phyloP scores from a whole-genome alignment of 2,329 filamentous ascomycete species.

The Fusarium staphyleae region DNA sequence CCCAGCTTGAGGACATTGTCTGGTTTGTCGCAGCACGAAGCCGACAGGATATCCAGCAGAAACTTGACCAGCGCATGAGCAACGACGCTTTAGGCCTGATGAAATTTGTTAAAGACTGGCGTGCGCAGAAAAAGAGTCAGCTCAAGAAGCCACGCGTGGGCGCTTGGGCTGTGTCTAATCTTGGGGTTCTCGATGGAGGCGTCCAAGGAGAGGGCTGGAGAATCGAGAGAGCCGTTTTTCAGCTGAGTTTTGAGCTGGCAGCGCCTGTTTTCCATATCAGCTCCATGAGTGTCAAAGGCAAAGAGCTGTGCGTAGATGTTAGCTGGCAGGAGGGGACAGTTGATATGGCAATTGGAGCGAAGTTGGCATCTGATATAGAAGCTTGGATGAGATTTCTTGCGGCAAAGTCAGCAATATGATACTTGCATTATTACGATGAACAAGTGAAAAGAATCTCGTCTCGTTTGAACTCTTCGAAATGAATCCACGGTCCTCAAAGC shows the following conservation, averaged over 20 bases:
- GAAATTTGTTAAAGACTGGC: slow-evolving; percentile 39
- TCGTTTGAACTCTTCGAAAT: too few relatives aligned
- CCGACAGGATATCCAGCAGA: slow-evolving; percentile 24
- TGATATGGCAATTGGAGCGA: slow-evolving; percentile 27
- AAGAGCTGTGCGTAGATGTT: slow-evolving; percentile 36
- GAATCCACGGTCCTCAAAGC: neutral
- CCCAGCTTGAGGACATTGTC: slow-evolving; percentile 23
- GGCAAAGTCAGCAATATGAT: neutral
- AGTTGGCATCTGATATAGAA: slow-evolving; percentile 31
- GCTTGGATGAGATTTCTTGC: slow-evolving; percentile 35
- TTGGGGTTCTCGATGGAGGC: slow-evolving; percentile 38
- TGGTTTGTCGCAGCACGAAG: slow-evolving; percentile 21
- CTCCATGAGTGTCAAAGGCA: slow-evolving; percentile 33
- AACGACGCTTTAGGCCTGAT: slow-evolving; percentile 38
- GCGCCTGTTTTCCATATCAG: slow-evolving; percentile 35
- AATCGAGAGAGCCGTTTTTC: slow-evolving; percentile 34
- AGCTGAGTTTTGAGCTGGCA: slow-evolving; percentile 31
- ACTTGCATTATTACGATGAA: neutral
- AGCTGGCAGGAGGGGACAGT: slow-evolving; percentile 37
- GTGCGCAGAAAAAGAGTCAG: slow-evolving; percentile 18
- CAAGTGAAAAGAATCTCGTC: too few relatives aligned
- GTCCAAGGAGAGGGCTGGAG: slow-evolving; percentile 25
- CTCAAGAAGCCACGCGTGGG: slow-evolving; percentile 35
- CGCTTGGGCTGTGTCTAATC: slow-evolving; percentile 39
- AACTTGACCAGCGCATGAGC: slow-evolving; percentile 27